Evolutionary conservation across 1,284 basidiomycete species (phyloP).

Genomic region (Lentinula novae-zelandiae): DNA sequence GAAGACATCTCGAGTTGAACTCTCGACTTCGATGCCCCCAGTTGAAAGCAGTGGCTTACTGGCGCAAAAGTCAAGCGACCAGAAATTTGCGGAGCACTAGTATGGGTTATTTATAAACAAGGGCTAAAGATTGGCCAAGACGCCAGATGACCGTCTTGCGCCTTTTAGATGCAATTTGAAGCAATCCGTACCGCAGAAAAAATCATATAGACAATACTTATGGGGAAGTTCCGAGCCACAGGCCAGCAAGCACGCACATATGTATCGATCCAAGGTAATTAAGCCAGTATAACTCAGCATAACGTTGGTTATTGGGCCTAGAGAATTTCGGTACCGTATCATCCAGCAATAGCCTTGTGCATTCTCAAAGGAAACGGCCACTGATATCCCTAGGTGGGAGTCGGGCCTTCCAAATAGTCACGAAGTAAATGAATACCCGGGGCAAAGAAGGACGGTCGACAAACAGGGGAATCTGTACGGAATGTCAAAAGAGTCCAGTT

Average conservation of each 20-base stretch:
- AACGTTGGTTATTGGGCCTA: background rate
- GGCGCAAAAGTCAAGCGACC: background rate
- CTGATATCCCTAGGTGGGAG: too few relatives aligned
- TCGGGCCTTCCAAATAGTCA: too few relatives aligned
- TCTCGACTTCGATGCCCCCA: background rate
- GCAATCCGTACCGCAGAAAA: background rate
- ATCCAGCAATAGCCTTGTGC: background rate
- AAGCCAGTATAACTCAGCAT: too few relatives aligned
- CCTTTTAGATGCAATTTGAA: background rate
- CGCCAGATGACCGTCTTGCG: background rate
- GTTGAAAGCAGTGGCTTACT: background rate
- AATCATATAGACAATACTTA: background rate
- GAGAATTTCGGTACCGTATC: background rate
- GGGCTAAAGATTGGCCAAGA: background rate
- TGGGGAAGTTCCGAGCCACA: background rate
- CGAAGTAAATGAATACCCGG: background rate
- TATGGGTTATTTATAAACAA: background rate
- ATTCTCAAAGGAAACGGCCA: too few relatives aligned
- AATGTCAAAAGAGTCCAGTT: too few relatives aligned
- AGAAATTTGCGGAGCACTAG: background rate
- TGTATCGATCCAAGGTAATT: background rate
- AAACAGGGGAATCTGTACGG: too few relatives aligned
- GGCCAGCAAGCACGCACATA: background rate
- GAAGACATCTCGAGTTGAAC: background rate
- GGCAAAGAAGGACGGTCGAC: background rate